Percentiles rank a stretch among this genome's conserved stretches.
These are phyloP conservation scores for Talaromyces sp. DNA, from an alignment of 2,329 filamentous ascomycete genomes.

Conservation along the genomic window DNA sequence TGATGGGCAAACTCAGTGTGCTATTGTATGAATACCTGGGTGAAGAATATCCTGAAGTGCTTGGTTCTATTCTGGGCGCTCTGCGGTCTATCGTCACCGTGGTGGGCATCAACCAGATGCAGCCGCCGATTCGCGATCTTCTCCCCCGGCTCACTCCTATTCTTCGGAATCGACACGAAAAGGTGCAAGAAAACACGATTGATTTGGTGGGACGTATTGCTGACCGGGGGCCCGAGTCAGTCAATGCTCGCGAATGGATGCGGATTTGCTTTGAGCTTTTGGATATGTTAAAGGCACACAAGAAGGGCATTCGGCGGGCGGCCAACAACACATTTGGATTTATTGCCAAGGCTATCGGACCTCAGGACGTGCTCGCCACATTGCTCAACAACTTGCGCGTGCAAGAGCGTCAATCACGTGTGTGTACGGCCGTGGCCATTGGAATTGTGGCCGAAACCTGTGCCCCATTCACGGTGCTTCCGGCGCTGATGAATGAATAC, in stretches of 20 bases:
- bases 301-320: conserved; percentile 95
- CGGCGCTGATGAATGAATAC: conserved; percentile 98
- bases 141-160: conserved; percentile 96
- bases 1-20: conserved; percentile 91
- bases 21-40: conserved; percentile 97
- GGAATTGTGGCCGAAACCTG: conserved; percentile 98
- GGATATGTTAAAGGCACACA: conserved; percentile 99
- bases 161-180: conserved; percentile 94
- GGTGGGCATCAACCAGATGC: conserved; percentile 96
- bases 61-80: conserved; percentile 92
- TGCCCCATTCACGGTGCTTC: conserved; percentile 96
- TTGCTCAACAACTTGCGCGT: conserved; percentile 94
- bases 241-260: conserved; percentile 99
- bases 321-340: conserved; percentile 99
- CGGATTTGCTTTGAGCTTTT: conserved; percentile 97
- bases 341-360: conserved; percentile 97
- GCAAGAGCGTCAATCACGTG: conserved; percentile 94
- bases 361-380: conserved; percentile 92
- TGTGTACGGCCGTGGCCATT: conserved; percentile 97
- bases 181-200: conserved; percentile 98
- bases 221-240: conserved; percentile 90
- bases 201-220: conserved; percentile 97
- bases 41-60: conserved; percentile 96
- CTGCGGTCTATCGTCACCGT: conserved; percentile 95
- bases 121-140: conserved; percentile 93